Evolutionary conservation across 2,329 filamentous ascomycete species (phyloP), one percentile per base, ranked within the genome.

Genomic region (Fusarium sp.): DNA sequence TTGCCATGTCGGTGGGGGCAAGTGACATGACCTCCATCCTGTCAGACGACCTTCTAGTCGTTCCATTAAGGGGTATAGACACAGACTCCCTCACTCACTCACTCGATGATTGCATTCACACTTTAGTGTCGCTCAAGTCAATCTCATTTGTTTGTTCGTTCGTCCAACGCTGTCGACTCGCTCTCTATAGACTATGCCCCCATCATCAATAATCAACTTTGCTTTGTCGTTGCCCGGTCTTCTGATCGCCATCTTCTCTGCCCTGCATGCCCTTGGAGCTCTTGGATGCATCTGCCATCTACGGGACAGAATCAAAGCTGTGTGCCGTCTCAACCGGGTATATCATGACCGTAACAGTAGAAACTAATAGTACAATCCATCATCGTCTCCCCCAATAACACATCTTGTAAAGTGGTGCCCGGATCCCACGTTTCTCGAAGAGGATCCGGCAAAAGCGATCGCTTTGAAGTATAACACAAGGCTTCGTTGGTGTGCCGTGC

Each of bases 351-450:
- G 47, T 75, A 75, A 77, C 63, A 68, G 63, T 77, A 69, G 66
- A 77, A 76, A 75, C 76, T 78, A 78, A 60, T 77, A 74, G 61
- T 78, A 78, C 77, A 78, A 69, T 69, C 40, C 47, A 22, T 56
- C 63, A 38, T 27, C 31, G 57, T n/a, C 33, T 31, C 56, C 65
- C 35, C 63, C 67, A 56, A 60, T 58, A 74, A 68, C 69, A 71
- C 61, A 63, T 74, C 67, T 33, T 60, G 22, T 58, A 52, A 69
- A 65, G 38, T 63, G 22, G 6, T 54, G 45, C 27, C 18, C 47
- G 47, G 42, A 36, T 62, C 47, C 31, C 60, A 25, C 25, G 20
- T 66, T 70, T 65, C 64, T 62, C 65, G 7, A 11, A 20, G 13
- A 47, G 57, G 65, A 62, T 68, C 57, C 40, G 62, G 59, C 57